These are phyloP conservation scores for Hypomontagnella submonticulosa DNA, from an alignment of 495 filamentous ascomycete species.

Conservation along the genomic window DNA sequence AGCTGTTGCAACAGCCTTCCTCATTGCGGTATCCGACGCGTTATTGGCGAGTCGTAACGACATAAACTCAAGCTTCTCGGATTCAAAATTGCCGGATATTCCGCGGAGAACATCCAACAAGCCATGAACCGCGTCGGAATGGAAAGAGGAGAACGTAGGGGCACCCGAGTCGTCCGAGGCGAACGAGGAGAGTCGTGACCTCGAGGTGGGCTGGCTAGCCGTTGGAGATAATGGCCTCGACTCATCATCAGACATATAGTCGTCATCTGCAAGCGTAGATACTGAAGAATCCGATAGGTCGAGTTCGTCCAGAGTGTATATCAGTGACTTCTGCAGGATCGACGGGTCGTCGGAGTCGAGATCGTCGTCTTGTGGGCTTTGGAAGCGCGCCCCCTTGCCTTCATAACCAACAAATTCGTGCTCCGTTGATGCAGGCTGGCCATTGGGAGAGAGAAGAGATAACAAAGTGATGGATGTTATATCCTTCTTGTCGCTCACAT, in stretches of 20 bases:
- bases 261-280: conserved; percentile 66
- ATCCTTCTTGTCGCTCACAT: conserved; percentile 66
- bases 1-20: conserved; percentile 83
- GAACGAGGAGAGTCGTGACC: conserved; percentile 63
- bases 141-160: conserved; percentile 72
- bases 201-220: conserved; percentile 40
- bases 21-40: conserved; percentile 86
- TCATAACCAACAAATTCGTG: conserved; percentile 64
- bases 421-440: conserved; percentile 62
- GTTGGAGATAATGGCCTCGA: conserved; percentile 43
- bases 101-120: conserved; percentile 79
- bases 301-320: conserved; percentile 75
- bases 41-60: conserved; percentile 88
- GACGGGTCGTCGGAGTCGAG: conserved; percentile 54
- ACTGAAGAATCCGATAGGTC: conserved; percentile 82
- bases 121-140: conserved; percentile 85
- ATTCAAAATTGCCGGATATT: conserved; percentile 77
- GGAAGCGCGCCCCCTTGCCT: conserved; percentile 63
- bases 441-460: conserved; percentile 48
- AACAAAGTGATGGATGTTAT: conserved; percentile 51
- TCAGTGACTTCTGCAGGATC: conserved; percentile 56
- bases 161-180: conserved; percentile 60
- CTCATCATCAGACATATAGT: conserved; percentile 54
- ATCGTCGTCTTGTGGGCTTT: conserved; percentile 63
- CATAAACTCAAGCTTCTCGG: conserved; percentile 89